phyloP scores from a whole-genome alignment of 2,329 filamentous ascomycete species.

The Erysiphe neolycopersici region DNA sequence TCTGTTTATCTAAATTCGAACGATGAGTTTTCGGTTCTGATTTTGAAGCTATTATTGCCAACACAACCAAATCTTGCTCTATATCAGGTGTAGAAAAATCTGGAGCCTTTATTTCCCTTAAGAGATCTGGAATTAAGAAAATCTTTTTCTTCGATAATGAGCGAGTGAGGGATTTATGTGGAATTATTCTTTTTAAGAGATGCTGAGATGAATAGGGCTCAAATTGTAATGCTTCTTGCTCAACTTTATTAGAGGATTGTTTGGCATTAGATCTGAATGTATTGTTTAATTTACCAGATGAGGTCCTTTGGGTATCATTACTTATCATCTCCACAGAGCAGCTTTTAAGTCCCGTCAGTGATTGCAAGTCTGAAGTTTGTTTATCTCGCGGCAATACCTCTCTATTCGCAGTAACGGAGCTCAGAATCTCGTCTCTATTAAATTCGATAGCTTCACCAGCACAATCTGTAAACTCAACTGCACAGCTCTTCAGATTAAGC shows the following conservation, averaged over 20 bases:
- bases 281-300: constrained; percentile 4
- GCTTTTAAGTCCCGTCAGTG: constrained; percentile 4
- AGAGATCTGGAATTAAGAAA: constrained; percentile 52
- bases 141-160: constrained; percentile 54
- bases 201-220: constrained; percentile 73
- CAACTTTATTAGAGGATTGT: constrained; percentile 1
- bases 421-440: constrained; percentile 34
- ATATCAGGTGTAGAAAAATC: constrained; percentile 57
- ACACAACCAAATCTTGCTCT: constrained; percentile 70
- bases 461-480: constrained; percentile 25
- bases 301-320: constrained; percentile 1
- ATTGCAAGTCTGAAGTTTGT: constrained; percentile 7
- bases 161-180: constrained; percentile 53
- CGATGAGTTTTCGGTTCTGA: constrained; percentile 47
- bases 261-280: constrained; percentile 6
- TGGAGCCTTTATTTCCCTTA: constrained; percentile 58
- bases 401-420: constrained; percentile 9
- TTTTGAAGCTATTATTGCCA: constrained; percentile 70
- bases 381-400: constrained; percentile 19
- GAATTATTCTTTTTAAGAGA: constrained; percentile 56
- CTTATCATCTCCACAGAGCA: constrained; percentile 3
- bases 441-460: constrained; percentile 24
- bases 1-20: constrained; percentile 18
- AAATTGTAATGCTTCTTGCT: constrained; percentile 34
- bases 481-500: constrained; percentile 30